A percentile compares a stretch with the other conserved stretches of the same genome.
Conservation (phyloP, 257 asterid species). For the Echites panduratus region DNA sequence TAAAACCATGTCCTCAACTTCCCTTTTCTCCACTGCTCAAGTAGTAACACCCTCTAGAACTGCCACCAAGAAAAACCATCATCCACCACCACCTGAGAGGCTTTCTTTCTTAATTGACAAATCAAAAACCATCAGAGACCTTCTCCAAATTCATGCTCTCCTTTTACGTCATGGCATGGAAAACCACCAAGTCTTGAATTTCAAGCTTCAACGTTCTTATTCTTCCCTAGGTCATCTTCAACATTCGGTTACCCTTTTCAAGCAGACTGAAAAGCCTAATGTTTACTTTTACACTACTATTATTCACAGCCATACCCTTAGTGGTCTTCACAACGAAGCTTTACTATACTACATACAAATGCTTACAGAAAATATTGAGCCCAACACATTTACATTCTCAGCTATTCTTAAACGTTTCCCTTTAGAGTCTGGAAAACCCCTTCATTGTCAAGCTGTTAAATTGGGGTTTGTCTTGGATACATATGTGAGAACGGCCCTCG, state of each 20-base stretch:
- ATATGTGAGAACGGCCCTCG: constrained; percentile 10
- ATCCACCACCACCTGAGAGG: background rate
- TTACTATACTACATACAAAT: background rate
- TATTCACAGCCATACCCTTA: constrained; percentile 5
- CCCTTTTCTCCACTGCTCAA: background rate
- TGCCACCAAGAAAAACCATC: background rate
- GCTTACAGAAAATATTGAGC: constrained; percentile 4
- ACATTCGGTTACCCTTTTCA: constrained; percentile 9
- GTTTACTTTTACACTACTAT: constrained; percentile 11
- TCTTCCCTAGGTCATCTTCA: constrained; percentile 5
- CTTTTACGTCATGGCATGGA: constrained; percentile 9
- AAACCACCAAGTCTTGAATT: constrained; percentile 5
- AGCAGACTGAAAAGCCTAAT: constrained; percentile 1
- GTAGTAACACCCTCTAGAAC: background rate
- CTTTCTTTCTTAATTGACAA: constrained; percentile 9
- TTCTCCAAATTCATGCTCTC: constrained; percentile 10
- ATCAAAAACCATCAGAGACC: constrained; percentile 4
- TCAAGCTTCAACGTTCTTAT: constrained; percentile 9
- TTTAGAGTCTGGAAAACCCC: constrained; percentile 2
- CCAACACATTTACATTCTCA: constrained; percentile 9
- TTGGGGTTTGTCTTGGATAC: constrained; percentile 9
- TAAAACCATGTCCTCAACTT: constrained; percentile 1
- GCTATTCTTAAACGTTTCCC: constrained; percentile 12
- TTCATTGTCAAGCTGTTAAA: constrained; percentile 12
- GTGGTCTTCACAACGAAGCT: constrained; percentile 3